Base-by-base conservation (phyloP, 371 early-diverging fungal genomes). In the Mortierella sp. region DNA sequence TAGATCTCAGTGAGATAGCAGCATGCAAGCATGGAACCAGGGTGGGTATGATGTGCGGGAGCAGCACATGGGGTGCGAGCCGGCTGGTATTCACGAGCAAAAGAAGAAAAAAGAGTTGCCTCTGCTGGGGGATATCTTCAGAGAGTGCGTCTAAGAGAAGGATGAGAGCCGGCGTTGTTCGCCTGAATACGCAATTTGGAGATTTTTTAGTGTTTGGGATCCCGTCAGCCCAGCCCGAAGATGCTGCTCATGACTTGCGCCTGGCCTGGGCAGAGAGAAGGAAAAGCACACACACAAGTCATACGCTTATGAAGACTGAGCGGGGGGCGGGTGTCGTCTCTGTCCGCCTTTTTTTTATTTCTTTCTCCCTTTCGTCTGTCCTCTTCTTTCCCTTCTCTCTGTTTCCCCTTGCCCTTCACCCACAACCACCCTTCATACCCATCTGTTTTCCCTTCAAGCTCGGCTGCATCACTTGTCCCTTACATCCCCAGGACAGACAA, bases 201-300 rank as follows among this genome's bases (percentile, higher is more conserved):
- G 40, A 64, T 16, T 34, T 64, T 59, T 59, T 59, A 59, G 59
- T 59, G 61, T 64, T 61, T 64, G 64, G 64, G 64, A 64, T 64
- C 67, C 67, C 67, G 67, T 64, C 67, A 64, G 67, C 67, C 67
- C 67, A 64, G 67, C 67, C 67, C 21, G 34, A 64, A 64, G 67
- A 64, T 61, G 61, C 57, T 57, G 57, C 61, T 64, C 67, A 64
- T 64, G 67, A 64, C 67, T 24, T 64, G 67, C 67, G 67, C 67
- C 67, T 64, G 67, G 67, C 34, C 67, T 37, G 67, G 67, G 34
- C 61, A 61, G 61, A 61, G 28, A 14, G 19, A 19, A 61, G 31
- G 8, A 19, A 31, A 31, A 31, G 34, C 19, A 19, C 48, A 10
- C 48, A 48, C 48, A 57, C 26, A 57, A 28, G 61, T 61, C 61